phyloP scores from a whole-genome alignment of 805 yeast species.

The Spathaspora gorwiae region DNA sequence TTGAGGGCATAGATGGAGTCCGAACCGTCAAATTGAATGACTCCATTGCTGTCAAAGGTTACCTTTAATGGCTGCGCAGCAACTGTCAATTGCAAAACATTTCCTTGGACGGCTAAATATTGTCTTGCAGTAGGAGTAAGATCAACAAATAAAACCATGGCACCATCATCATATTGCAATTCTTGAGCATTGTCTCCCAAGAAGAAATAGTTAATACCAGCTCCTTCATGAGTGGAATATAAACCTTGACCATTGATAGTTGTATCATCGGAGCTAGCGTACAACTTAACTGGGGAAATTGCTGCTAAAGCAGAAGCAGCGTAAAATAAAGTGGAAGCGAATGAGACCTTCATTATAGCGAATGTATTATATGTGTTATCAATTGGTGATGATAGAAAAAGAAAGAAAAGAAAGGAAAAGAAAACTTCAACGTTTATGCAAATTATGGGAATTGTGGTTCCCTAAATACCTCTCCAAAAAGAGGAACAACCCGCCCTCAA shows the following conservation, averaged over 20 bases:
- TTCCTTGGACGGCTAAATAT: background rate
- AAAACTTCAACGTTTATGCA: too few relatives aligned
- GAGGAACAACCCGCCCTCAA: too few relatives aligned
- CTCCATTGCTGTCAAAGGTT: constrained; percentile 4
- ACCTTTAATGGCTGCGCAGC: constrained; percentile 4
- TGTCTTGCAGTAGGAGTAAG: constrained; percentile 1
- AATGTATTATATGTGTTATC: background rate
- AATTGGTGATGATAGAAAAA: too few relatives aligned
- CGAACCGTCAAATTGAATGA: constrained; percentile 12
- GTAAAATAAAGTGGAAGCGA: constrained; percentile 3
- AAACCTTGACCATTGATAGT: constrained; percentile 25
- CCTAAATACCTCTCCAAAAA: too few relatives aligned
- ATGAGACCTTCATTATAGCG: constrained; percentile 1
- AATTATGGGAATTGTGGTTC: too few relatives aligned
- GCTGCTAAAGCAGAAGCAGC: constrained; percentile 8
- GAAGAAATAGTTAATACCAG: constrained; percentile 39
- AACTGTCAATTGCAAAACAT: constrained; percentile 10
- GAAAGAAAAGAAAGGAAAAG: too few relatives aligned
- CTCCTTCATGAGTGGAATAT: constrained; percentile 38
- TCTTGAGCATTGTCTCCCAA: constrained; percentile 16
- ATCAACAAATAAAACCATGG: background rate
- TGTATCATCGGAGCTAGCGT: constrained; percentile 19
- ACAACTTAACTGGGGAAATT: constrained; percentile 13
- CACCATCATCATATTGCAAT: constrained; percentile 16
- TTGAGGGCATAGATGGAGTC: constrained; percentile 21